Conservation (phyloP, 2,329 filamentous ascomycete species). For the Claviceps sp. region DNA sequence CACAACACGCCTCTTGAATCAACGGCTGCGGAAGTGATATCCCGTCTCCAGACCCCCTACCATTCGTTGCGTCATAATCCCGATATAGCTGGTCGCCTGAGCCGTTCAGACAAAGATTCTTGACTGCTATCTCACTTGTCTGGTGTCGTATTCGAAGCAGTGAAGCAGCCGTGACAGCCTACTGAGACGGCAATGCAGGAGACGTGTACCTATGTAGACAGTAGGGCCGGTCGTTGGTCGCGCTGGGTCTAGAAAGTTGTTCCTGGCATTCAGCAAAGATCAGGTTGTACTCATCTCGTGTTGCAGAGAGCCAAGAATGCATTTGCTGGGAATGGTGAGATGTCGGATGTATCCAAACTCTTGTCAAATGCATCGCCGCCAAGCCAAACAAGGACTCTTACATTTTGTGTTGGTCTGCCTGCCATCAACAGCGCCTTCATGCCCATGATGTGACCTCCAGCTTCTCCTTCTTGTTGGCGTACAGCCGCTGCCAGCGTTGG, state of each 20-base stretch:
- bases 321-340: neutral
- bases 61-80: neutral
- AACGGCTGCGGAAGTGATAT: neutral
- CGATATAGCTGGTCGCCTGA: neutral
- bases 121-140: neutral
- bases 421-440: neutral
- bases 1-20: neutral
- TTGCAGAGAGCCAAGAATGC: constrained; percentile 1
- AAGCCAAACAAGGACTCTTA: neutral
- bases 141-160: too few relatives aligned
- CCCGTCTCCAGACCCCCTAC: too few relatives aligned
- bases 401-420: neutral
- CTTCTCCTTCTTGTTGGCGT: neutral
- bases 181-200: neutral
- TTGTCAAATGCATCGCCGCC: neutral
- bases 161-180: neutral
- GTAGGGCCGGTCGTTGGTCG: neutral
- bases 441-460: neutral
- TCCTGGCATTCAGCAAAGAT: constrained; percentile 2
- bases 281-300: constrained; percentile 2
- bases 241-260: neutral
- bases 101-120: neutral
- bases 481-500: neutral
- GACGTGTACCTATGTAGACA: neutral
- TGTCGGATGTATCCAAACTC: neutral